Percentiles rank a stretch among this genome's conserved stretches.
phyloP scores from a whole-genome alignment of 140 eudicot genomes.

The Stevia rebaudiana region DNA sequence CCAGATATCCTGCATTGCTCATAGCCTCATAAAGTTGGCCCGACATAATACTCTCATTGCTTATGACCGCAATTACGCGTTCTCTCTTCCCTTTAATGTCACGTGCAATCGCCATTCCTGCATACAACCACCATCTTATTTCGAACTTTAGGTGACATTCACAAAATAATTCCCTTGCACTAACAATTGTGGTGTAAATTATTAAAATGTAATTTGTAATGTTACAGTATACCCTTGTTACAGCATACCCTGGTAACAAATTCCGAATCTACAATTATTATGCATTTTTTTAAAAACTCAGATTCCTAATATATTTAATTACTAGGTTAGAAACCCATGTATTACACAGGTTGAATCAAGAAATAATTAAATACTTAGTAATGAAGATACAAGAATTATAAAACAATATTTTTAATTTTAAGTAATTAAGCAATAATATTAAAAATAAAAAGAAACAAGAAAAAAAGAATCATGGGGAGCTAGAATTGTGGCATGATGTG shows the following conservation, averaged over 20 bases:
- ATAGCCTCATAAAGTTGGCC: conserved; percentile 97
- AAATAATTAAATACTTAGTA: too few relatives aligned
- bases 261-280: not conserved
- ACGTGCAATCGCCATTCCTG: conserved; percentile 94
- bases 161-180: conserved; percentile 2
- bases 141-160: not conserved
- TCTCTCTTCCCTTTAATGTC: conserved; percentile 79
- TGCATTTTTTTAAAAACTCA: conserved; percentile 5
- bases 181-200: not conserved
- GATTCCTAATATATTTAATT: not conserved
- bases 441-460: too few relatives aligned
- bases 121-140: conserved; percentile 9
- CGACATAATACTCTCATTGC: conserved; percentile 68
- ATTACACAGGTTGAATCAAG: too few relatives aligned
- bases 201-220: not conserved
- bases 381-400: too few relatives aligned
- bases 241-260: not conserved
- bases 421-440: too few relatives aligned
- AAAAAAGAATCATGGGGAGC: too few relatives aligned
- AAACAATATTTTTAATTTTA: too few relatives aligned
- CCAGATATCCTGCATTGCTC: conserved; percentile 94
- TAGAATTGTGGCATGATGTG: too few relatives aligned
- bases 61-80: conserved; percentile 78
- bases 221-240: not conserved
- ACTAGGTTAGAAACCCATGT: too few relatives aligned